Evolutionary conservation across 371 early-diverging fungal genomes (phyloP).

Genomic region (Lichtheimia corymbifera): DNA sequence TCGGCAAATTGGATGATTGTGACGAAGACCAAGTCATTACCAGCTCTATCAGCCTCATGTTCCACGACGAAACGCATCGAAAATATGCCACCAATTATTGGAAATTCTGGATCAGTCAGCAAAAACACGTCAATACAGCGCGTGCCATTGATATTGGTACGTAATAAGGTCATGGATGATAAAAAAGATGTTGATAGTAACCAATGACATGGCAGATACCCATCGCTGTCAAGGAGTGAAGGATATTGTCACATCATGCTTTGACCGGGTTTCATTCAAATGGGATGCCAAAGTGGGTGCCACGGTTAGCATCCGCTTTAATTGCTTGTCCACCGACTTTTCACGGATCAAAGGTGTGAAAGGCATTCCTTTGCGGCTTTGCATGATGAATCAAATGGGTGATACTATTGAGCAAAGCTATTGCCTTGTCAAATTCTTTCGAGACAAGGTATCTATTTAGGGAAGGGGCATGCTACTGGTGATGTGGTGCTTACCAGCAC

Average conservation of each 20-base stretch:
- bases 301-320: constrained; percentile 64
- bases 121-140: constrained; percentile 55
- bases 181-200: no score
- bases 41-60: constrained; percentile 67
- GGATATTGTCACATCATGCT: constrained; percentile 51
- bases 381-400: constrained; percentile 39
- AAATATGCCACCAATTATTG: constrained; percentile 69
- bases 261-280: constrained; percentile 66
- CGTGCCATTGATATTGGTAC: constrained; percentile 66
- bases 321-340: constrained; percentile 77
- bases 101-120: constrained; percentile 78
- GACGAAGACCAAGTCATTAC: constrained; percentile 44
- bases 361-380: constrained; percentile 70
- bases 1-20: constrained; percentile 47
- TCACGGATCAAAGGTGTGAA: constrained; percentile 77
- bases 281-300: constrained; percentile 69
- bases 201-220: background rate
- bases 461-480: no score
- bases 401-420: constrained; percentile 43
- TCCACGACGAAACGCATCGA: constrained; percentile 78
- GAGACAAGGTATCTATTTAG: constrained; percentile 56
- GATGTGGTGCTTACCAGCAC: background rate
- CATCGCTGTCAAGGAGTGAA: constrained; percentile 40
- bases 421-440: constrained; percentile 65
- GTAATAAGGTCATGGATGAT: no score